These are phyloP conservation scores for Diaporthe ampelina DNA, from an alignment of 2,329 filamentous ascomycete species.

Conservation along the genomic window DNA sequence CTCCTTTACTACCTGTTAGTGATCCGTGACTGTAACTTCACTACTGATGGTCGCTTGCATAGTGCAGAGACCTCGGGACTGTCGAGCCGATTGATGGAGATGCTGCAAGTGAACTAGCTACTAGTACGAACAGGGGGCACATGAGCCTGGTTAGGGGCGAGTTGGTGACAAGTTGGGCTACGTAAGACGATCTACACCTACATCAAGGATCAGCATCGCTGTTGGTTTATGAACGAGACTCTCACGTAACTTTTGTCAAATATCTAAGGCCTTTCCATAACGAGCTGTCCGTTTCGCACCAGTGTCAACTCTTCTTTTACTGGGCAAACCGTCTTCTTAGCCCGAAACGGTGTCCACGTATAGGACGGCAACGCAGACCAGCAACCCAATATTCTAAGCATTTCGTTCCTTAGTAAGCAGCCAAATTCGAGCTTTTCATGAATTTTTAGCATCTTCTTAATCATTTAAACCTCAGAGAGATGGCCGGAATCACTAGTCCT, in stretches of 20 bases:
- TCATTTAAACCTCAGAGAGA: background rate
- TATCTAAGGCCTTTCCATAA: no score
- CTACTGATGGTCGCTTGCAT: no score
- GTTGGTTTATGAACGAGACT: background rate
- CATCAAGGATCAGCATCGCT: background rate
- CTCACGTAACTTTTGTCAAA: background rate
- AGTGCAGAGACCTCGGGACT: no score
- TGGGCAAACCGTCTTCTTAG: background rate
- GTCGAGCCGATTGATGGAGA: no score
- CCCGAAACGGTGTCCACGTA: background rate
- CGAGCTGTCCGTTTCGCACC: background rate
- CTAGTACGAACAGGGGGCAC: no score
- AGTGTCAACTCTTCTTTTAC: background rate
- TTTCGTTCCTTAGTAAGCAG: background rate
- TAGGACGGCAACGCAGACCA: background rate
- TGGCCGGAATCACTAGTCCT: background rate
- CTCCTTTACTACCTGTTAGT: no score
- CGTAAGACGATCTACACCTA: background rate
- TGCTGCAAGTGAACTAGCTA: no score
- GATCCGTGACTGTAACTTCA: no score
- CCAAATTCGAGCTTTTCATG: background rate
- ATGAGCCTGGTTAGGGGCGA: background rate
- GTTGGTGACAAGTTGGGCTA: background rate
- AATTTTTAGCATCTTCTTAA: background rate
- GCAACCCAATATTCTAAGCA: background rate